Evolutionary conservation across 2,329 filamentous ascomycete species (phyloP), one percentile per base, ranked within the genome.

Genomic region (Apiospora hydei): DNA sequence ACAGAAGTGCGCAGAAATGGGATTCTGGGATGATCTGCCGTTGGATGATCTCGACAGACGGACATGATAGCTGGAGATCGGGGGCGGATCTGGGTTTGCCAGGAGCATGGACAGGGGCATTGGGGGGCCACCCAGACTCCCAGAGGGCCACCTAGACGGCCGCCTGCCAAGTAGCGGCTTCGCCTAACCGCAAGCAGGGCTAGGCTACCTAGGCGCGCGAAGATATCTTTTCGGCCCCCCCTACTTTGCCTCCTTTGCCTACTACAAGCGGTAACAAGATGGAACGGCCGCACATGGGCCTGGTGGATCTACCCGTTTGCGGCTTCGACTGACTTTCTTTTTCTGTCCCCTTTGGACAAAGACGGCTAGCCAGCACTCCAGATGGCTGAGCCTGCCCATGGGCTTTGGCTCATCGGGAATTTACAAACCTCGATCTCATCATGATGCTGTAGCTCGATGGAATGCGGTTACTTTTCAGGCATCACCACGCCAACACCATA

Each of bases 41-140:
- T 74, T 74, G 73, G 72, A 69, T 74, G 75, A 77, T 77, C 71
- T 71, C 69, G 51, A 38, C 34, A 38, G 44, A 46, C 46, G 34
- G 53, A 74, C 57, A 64, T 64, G 57, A 64, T 64, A 64, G 57
- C 57, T 64, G 57, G 34, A 8, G 57, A 64, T 64, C 57, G 57
- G 41, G 41, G 57, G 34, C 34, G 57, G 34, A 64, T 64, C 34
- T 64, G 57, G 30, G 34, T 61, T 61, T 38, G 18, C 53, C 30
- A 24, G 24, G 13, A 18, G 51, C 24, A 30, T 14, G 26, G 26
- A 8, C 51, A 34, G 51, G 51, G 26, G 26, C 26, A 26, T 30
- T 4, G 51, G 14, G 51, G 13, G 30, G 26, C 6, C 46, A 47
- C 16, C 46, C 46, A 47, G 46, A 7, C 13, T 14, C 11, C 43